Evolutionary conservation across 805 yeast genomes (phyloP).

Genomic region (Pichia thaimueangensis): DNA sequence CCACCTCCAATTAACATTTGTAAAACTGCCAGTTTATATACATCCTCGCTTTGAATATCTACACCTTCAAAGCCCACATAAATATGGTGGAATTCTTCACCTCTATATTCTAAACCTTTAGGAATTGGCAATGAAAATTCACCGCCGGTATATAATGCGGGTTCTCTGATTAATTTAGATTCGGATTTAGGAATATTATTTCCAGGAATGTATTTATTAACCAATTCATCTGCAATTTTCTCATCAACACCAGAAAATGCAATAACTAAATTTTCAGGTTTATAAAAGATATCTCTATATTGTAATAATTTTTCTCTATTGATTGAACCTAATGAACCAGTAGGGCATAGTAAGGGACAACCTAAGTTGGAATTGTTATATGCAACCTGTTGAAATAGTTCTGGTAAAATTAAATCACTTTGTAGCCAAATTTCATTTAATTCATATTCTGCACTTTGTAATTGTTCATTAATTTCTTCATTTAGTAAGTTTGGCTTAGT

Average conservation of each 20-base stretch:
- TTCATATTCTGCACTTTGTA: slow-evolving; percentile 71
- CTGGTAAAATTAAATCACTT: slow-evolving; percentile 83
- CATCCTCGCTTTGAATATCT: slow-evolving; percentile 75
- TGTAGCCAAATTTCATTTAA: slow-evolving; percentile 74
- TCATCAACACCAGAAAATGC: slow-evolving; percentile 84
- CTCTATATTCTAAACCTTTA: slow-evolving; percentile 50
- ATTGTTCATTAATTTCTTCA: slow-evolving; percentile 68
- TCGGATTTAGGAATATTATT: slow-evolving; percentile 35
- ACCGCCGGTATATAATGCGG: slow-evolving; percentile 56
- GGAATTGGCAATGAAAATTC: slow-evolving; percentile 48
- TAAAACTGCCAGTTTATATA: slow-evolving; percentile 83
- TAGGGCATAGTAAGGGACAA: slow-evolving; percentile 76
- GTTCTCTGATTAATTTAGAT: slow-evolving; percentile 23
- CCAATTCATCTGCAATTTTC: slow-evolving; percentile 57
- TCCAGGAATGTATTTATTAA: slow-evolving; percentile 57
- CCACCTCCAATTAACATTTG: slow-evolving; percentile 95
- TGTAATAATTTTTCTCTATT: slow-evolving; percentile 42
- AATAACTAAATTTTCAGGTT: slow-evolving; percentile 76
- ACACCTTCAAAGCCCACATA: slow-evolving; percentile 86
- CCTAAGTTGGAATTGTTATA: slow-evolving; percentile 71
- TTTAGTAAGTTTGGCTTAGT: slow-evolving; percentile 60
- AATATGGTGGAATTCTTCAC: slow-evolving; percentile 76
- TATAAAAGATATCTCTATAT: slow-evolving; percentile 61
- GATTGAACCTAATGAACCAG: slow-evolving; percentile 54
- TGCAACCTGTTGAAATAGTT: slow-evolving; percentile 81